Conservation (phyloP, 495 filamentous ascomycete species). For the Rostrohypoxylon terebratum region DNA sequence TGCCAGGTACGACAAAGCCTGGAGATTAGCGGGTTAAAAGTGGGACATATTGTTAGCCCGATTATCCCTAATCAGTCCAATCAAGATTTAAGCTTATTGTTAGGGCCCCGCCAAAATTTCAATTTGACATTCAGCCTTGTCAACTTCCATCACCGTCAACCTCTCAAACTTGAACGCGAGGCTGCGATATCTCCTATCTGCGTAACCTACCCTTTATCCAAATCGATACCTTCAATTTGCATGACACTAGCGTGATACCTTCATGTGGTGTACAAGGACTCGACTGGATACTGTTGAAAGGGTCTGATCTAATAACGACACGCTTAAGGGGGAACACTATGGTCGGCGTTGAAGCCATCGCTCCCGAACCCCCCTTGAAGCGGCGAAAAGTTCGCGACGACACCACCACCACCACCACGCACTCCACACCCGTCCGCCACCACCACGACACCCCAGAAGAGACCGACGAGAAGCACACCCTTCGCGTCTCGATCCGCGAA, state of each 20-base stretch:
- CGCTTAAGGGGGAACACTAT: slow-evolving; percentile 37
- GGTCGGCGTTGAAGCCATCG: slow-evolving; percentile 50
- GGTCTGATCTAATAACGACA: not conserved
- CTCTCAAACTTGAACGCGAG: slow-evolving; percentile 22
- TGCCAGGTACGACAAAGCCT: not conserved
- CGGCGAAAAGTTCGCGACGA: slow-evolving; percentile 66
- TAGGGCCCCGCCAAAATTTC: slow-evolving; percentile 30
- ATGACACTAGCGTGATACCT: not conserved
- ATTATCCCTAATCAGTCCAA: slow-evolving; percentile 20
- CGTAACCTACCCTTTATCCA: not conserved
- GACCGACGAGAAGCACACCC: slow-evolving; percentile 28
- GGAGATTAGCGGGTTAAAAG: slow-evolving; percentile 21
- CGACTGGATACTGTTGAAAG: not conserved
- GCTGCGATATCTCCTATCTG: slow-evolving; percentile 30
- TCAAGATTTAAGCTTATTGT: not conserved
- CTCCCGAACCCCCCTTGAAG: slow-evolving; percentile 60
- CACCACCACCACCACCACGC: slow-evolving; percentile 40
- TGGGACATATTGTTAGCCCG: not conserved
- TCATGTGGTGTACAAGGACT: not conserved
- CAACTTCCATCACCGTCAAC: slow-evolving; percentile 13
- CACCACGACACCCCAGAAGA: slow-evolving; percentile 50
- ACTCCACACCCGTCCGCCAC: slow-evolving; percentile 46
- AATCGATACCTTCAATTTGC: not conserved
- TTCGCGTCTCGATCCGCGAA: slow-evolving; percentile 56
- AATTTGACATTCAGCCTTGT: slow-evolving; percentile 34